phyloP scores from a whole-genome alignment of 805 yeast genomes.

The Candida multigemmis region DNA sequence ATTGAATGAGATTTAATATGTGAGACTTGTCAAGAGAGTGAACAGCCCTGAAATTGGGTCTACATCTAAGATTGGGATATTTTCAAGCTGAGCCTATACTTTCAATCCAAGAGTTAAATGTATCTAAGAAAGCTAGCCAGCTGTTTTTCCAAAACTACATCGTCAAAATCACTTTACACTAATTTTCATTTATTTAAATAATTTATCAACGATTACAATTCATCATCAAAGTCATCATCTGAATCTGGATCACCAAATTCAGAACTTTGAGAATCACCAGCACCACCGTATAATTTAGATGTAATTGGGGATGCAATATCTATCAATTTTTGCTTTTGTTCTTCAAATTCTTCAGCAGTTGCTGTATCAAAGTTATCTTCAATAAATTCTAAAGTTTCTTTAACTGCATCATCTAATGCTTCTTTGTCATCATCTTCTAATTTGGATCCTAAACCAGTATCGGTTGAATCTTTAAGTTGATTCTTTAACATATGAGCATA shows the following conservation, averaged over 20 bases:
- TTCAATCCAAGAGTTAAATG: too few relatives aligned
- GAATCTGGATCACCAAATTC: slow-evolving; percentile 32
- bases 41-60: too few relatives aligned
- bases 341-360: slow-evolving; percentile 86
- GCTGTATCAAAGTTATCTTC: slow-evolving; percentile 80
- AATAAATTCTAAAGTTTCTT: slow-evolving; percentile 80
- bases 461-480: slow-evolving; percentile 26
- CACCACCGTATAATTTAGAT: slow-evolving; percentile 58
- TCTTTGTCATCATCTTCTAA: slow-evolving; percentile 88
- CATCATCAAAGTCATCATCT: slow-evolving; percentile 35
- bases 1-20: too few relatives aligned
- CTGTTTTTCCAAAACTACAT: too few relatives aligned
- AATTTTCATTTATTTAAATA: too few relatives aligned
- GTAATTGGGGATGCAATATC: slow-evolving; percentile 88
- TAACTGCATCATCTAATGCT: slow-evolving; percentile 75
- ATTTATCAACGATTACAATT: slow-evolving; percentile 26
- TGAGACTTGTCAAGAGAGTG: too few relatives aligned
- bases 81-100: too few relatives aligned
- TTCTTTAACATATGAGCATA: slow-evolving; percentile 40
- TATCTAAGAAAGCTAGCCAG: too few relatives aligned
- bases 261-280: slow-evolving; percentile 31
- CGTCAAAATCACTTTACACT: neutral
- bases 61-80: too few relatives aligned
- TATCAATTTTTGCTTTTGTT: slow-evolving; percentile 72
- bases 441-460: slow-evolving; percentile 57